These are phyloP conservation scores for Cardamine chenopodiifolia DNA, from an alignment of 345 rosid species.

Conservation along the genomic window DNA sequence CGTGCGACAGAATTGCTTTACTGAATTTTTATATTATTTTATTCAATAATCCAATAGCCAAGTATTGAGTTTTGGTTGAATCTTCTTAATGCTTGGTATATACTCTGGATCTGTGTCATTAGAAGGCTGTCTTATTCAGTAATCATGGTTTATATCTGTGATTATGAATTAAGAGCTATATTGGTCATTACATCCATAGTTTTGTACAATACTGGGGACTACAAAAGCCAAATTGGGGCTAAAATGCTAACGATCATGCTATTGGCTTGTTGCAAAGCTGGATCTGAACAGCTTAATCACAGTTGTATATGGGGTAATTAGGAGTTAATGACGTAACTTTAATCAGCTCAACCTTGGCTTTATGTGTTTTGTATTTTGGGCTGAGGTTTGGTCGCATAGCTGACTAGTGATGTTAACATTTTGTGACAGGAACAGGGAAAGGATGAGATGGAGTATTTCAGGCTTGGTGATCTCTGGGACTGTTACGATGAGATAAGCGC, in stretches of 20 bases:
- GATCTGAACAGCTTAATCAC: neutral
- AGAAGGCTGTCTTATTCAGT: slow-evolving; percentile 20
- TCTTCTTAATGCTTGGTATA: neutral
- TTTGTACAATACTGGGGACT: neutral
- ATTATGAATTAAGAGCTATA: neutral
- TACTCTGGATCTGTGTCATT: slow-evolving; percentile 20
- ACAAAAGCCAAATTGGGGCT: neutral
- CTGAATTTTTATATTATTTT: slow-evolving; percentile 13
- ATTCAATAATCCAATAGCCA: slow-evolving; percentile 8
- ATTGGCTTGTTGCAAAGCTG: neutral
- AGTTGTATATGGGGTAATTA: neutral
- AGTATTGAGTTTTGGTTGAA: slow-evolving; percentile 9
- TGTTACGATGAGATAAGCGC: slow-evolving; percentile 78
- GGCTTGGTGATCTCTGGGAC: slow-evolving; percentile 69
- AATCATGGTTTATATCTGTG: neutral
- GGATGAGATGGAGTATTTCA: slow-evolving; percentile 56
- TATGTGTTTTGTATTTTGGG: neutral
- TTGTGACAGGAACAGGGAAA: slow-evolving; percentile 56
- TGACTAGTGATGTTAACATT: slow-evolving; percentile 48
- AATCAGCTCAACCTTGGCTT: neutral
- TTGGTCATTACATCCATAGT: neutral
- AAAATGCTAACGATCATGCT: neutral
- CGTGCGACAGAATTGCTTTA: slow-evolving; percentile 30
- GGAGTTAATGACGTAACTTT: neutral
- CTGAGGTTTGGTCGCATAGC: slow-evolving; percentile 13